These are phyloP conservation scores for Leccinum griseonigrum DNA, from an alignment of 1,284 basidiomycete species.

Conservation along the genomic window DNA sequence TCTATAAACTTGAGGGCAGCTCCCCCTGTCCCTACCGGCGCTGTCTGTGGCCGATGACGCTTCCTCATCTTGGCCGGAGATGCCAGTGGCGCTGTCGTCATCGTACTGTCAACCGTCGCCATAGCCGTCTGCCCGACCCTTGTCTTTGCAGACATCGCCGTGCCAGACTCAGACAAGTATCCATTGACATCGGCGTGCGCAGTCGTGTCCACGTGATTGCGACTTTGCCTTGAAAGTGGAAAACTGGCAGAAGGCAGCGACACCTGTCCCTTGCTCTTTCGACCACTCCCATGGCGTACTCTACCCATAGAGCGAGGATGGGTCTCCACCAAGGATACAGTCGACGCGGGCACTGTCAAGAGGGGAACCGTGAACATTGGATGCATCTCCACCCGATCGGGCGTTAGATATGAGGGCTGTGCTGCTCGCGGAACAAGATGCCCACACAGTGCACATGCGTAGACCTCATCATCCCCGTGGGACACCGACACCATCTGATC, in stretches of 20 bases:
- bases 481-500: background rate
- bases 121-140: background rate
- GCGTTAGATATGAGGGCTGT: background rate
- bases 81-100: background rate
- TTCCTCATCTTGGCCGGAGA: constrained; percentile 6
- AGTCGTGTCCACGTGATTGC: background rate
- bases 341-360: constrained; percentile 20
- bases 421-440: constrained; percentile 7
- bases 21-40: constrained; percentile 16
- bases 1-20: constrained; percentile 18
- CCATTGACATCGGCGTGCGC: background rate
- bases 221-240: background rate
- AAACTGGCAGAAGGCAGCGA: background rate
- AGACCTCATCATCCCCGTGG: background rate
- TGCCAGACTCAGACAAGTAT: background rate
- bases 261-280: background rate
- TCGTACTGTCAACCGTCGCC: background rate
- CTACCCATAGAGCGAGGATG: background rate
- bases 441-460: constrained; percentile 20
- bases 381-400: constrained; percentile 13
- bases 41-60: constrained; percentile 25
- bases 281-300: background rate
- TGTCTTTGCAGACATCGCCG: background rate
- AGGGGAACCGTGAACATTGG: constrained; percentile 33
- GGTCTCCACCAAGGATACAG: background rate